A percentile compares a stretch with the other conserved stretches of the same genome.
phyloP scores from a whole-genome alignment of 306 rosid species.

The Glycine latifolia region DNA sequence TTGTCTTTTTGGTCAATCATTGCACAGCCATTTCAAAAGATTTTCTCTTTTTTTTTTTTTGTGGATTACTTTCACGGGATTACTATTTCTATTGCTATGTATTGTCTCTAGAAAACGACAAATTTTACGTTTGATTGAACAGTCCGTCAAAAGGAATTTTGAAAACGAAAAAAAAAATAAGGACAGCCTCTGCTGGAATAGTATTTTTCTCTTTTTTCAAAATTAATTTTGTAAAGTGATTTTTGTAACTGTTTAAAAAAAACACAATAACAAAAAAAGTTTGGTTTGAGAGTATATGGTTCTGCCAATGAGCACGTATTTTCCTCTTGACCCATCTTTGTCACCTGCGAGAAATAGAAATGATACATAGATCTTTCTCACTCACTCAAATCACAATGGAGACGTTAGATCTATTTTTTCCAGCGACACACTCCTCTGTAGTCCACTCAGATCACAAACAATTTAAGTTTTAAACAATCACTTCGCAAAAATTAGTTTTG shows the following conservation, averaged over 20 bases:
- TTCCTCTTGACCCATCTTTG: background rate
- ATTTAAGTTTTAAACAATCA: too few relatives aligned
- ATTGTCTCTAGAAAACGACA: slow-evolving; percentile 26
- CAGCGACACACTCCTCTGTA: background rate
- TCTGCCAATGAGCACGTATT: background rate
- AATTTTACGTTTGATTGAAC: background rate
- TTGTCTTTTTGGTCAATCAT: slow-evolving; percentile 33
- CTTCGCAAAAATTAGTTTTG: too few relatives aligned
- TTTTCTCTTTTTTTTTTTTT: background rate
- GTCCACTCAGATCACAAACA: background rate
- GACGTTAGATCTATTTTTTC: background rate
- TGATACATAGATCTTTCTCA: background rate
- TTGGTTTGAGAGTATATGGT: background rate
- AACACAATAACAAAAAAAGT: background rate
- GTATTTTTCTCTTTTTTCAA: background rate
- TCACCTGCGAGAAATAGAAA: background rate
- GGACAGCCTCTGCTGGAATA: background rate
- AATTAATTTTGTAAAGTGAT: background rate
- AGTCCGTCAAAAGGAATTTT: background rate
- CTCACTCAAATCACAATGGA: background rate
- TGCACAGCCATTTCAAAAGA: slow-evolving; percentile 5
- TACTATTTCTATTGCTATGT: background rate
- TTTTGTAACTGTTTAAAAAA: background rate
- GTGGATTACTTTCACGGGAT: slow-evolving; percentile 31
- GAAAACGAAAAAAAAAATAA: background rate